Base-by-base conservation (phyloP, 108 stramenopile species). In the Skeletonema marinoi region DNA sequence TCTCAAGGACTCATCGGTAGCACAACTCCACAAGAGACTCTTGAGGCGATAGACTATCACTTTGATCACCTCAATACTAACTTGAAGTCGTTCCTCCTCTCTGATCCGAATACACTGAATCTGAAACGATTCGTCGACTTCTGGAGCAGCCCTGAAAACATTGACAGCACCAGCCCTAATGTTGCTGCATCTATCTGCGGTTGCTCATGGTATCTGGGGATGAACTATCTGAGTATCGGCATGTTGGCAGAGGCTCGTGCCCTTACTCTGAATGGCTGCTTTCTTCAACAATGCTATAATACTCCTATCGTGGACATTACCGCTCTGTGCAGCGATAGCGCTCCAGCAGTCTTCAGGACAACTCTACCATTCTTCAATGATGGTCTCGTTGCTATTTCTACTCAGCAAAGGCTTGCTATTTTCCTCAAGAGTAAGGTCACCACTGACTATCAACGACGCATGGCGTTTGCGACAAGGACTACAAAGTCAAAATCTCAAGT, bases 281-380 rank as follows among this genome's bases (percentile, higher is more conserved):
- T 64, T 10, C 38, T 64, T 19, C 63, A 64, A 21, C 63, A 64
- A 10, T 64, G 63, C 8, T 64, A 64, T 29, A 68, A 80, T 62
- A 69, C 59, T 38, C 60, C 66, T 13, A 32, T 69, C 10, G 61
- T 59, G 17, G 61, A 80, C 65, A 80, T 80, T 3, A 32, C 66
- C 44, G 38, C 33, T 16, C 44, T 46, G 16, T 46, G 44, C 11
- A 46, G 44, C 16, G 44, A 46, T n/a, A n/a, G 3, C 16, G 6
- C 32, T 78, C 13, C 44, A n/a, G 56, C 46, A 36, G 56, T 63
- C 6, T 30, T 80, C 44, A 46, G 64, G 48, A 19, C 41, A 61
- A 29, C 29, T 30, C 66, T 80, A 3, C 79, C 72, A 16, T 80
- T 80, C 61, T 80, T 74, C 36, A 38, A 60, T 33, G 79, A 67